Percentiles rank a stretch among this genome's conserved stretches.
These are phyloP conservation scores for Gossypium stocksii DNA, from an alignment of 345 rosid genomes.

Conservation along the genomic window DNA sequence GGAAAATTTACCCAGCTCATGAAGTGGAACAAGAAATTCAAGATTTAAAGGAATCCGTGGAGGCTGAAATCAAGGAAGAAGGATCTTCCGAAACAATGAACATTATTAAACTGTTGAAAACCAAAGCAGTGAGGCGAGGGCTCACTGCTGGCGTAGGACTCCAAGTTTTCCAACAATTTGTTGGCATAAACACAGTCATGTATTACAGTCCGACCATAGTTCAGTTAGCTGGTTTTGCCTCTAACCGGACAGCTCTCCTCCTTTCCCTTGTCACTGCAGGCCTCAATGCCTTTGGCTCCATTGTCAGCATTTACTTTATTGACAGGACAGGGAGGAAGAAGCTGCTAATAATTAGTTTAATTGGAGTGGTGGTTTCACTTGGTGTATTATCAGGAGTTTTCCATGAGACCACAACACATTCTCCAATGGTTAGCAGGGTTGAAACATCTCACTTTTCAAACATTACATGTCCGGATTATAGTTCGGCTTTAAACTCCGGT, in stretches of 20 bases:
- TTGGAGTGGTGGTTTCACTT: slow-evolving; percentile 55
- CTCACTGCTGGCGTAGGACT: slow-evolving; percentile 81
- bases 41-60: slow-evolving; percentile 63
- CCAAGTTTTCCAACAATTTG: slow-evolving; percentile 80
- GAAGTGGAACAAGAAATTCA: slow-evolving; percentile 61
- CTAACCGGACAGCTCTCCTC: slow-evolving; percentile 73
- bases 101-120: slow-evolving; percentile 42
- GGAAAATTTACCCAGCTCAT: slow-evolving; percentile 50
- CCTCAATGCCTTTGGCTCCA: slow-evolving; percentile 66
- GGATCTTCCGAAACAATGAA: slow-evolving; percentile 53
- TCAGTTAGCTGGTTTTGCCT: slow-evolving; percentile 81
- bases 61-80: slow-evolving; percentile 47
- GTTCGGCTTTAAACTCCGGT: slow-evolving; percentile 17
- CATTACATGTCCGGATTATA: slow-evolving; percentile 54
- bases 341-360: slow-evolving; percentile 56
- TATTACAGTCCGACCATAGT: slow-evolving; percentile 82
- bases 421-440: slow-evolving; percentile 42
- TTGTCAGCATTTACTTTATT: slow-evolving; percentile 64
- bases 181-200: slow-evolving; percentile 91
- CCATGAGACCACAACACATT: slow-evolving; percentile 47
- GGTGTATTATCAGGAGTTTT: slow-evolving; percentile 63
- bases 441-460: slow-evolving; percentile 40
- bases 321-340: slow-evolving; percentile 83
- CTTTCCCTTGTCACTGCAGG: slow-evolving; percentile 71
- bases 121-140: slow-evolving; percentile 72